Base-by-base conservation (phyloP, 345 rosid genomes). In the Salix caprea region DNA sequence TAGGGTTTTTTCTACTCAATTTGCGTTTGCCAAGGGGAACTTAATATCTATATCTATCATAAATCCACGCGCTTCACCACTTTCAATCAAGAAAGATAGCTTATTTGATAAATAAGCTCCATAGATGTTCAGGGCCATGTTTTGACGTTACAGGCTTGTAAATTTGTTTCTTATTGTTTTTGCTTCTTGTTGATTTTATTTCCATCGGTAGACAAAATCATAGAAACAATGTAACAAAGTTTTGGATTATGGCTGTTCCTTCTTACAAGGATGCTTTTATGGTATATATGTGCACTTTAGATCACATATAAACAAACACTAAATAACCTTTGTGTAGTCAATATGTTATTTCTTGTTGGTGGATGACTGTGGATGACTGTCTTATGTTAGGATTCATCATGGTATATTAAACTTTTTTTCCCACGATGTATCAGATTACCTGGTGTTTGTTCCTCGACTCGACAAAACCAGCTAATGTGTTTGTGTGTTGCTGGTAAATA, bases 21-120 rank as follows among this genome's bases (percentile, higher is more conserved):
- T 80, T 74, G 84, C 80, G 79, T 82, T 76, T 69, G 82, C 82
- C 23, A 76, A 39, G 72, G 79, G 78, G 78, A 68, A 71, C 73
- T 4, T 72, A 52, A 73, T 8, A 46, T 44, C 23, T 7, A 30
- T 34, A 67, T 71, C 18, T 30, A 18, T 66, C 78, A 24, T 11
- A 40, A 40, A 40, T 23, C 24, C 42, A 7, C 28, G 13, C 46
- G 23, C 21, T 28, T 19, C 52, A 2, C 23, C 48, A 50, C 19
- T 48, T 19, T 69, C 69, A 64, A 15, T 68, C 34, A 42, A 66
- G 54, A 56, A 11, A 62, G 11, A 70, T 34, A 44, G 26, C 36
- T n/a, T 67, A 1, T 10, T n/a, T 46, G 15, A 10, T 50, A 23
- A 4, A 42, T 44, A 26, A 18, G 58, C 66, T 65, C 48, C 67